phyloP scores from a whole-genome alignment of 129 eudicot genomes.

The Glebionis coronaria region DNA sequence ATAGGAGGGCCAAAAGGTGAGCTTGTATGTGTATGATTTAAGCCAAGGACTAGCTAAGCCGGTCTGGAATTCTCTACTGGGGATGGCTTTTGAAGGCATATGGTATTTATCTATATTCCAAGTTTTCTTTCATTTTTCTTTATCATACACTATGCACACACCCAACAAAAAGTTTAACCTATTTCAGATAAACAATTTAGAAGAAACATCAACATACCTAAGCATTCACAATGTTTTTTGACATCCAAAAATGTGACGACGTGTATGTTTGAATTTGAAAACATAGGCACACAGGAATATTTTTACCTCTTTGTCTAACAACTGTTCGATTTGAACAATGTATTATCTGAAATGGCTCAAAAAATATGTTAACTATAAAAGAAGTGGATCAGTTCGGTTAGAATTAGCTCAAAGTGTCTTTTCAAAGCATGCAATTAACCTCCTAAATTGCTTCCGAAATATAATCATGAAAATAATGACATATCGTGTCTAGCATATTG shows the following conservation, averaged over 20 bases:
- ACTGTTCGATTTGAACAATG: no score
- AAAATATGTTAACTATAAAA: no score
- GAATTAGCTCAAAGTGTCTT: no score
- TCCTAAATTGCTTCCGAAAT: no score
- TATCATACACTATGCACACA: not conserved
- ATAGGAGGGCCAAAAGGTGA: conserved; percentile 74
- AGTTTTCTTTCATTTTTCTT: not conserved
- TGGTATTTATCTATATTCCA: conserved; percentile 37
- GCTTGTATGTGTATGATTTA: conserved; percentile 72
- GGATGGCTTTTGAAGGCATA: conserved; percentile 82
- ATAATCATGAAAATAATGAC: no score
- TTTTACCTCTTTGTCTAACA: no score
- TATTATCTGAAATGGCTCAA: no score
- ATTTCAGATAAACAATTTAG: not conserved
- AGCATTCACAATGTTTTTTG: conserved; percentile 7
- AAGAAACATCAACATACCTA: not conserved
- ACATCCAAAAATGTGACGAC: conserved; percentile 4
- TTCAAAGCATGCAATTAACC: no score
- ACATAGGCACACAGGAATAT: conserved; percentile 49
- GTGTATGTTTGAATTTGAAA: not conserved
- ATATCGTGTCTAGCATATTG: no score
- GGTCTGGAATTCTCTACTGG: conserved; percentile 64
- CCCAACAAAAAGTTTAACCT: no score
- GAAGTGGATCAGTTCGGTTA: no score
- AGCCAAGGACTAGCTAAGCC: conserved; percentile 86